A percentile compares a stretch with the other conserved stretches of the same genome.
phyloP scores from a whole-genome alignment of 2,329 filamentous ascomycete genomes.

The Cladorrhinum sp. region DNA sequence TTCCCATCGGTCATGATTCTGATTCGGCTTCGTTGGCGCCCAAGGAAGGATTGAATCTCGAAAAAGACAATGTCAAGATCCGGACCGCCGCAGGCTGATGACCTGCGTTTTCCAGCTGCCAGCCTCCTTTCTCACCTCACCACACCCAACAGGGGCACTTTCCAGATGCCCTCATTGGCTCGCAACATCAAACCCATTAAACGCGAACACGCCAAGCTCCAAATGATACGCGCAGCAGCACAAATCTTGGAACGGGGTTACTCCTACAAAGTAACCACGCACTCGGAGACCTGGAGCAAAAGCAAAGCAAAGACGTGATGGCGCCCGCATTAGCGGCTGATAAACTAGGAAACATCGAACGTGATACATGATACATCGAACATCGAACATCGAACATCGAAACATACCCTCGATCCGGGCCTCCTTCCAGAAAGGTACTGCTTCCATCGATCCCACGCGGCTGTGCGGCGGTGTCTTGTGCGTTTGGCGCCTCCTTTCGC shows the following conservation, averaged over 20 bases:
- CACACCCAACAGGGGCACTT: not conserved
- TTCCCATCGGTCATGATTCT: too few species aligned
- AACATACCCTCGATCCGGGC: not conserved
- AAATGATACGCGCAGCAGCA: slow-evolving; percentile 32
- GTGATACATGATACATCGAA: not conserved
- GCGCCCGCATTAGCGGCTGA: slow-evolving; percentile 27
- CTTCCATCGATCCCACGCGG: slow-evolving; percentile 5
- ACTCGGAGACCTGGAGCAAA: slow-evolving; percentile 11
- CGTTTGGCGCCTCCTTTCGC: not conserved
- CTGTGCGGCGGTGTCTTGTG: slow-evolving; percentile 5
- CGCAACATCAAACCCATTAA: slow-evolving; percentile 26
- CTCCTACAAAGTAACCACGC: not conserved
- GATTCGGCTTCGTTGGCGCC: too few species aligned
- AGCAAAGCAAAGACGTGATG: slow-evolving; percentile 19
- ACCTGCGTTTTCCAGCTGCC: slow-evolving; percentile 5
- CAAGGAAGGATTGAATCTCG: not conserved
- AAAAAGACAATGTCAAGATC: not conserved
- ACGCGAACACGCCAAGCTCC: slow-evolving; percentile 30
- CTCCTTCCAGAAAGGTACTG: slow-evolving; percentile 3
- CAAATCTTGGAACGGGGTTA: slow-evolving; percentile 24
- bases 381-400: not conserved
- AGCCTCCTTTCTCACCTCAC: slow-evolving; percentile 7
- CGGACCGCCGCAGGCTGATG: not conserved
- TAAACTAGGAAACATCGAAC: slow-evolving; percentile 16
- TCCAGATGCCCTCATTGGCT: slow-evolving; percentile 10